Conservation (phyloP, 345 rosid genomes). For the Mangifera indica region DNA sequence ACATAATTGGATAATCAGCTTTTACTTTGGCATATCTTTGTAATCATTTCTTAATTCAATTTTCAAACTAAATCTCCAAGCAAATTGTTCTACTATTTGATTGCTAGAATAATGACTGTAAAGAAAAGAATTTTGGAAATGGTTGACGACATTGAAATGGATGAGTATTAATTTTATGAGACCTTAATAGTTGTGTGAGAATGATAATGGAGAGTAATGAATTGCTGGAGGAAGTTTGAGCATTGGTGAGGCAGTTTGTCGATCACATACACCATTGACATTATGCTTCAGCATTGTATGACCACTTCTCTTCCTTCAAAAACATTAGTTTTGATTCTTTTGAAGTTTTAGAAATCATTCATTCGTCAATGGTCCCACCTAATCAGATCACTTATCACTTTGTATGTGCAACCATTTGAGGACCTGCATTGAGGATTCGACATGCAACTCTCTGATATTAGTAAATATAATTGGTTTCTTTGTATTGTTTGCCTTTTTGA, state of each 20-base stretch:
- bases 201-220: constrained; percentile 3
- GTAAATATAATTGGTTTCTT: too few species aligned
- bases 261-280: neutral
- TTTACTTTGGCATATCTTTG: neutral
- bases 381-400: neutral
- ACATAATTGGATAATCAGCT: neutral
- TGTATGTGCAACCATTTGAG: neutral
- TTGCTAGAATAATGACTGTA: neutral
- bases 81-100: neutral
- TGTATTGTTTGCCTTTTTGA: too few species aligned
- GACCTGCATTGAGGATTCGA: too few species aligned
- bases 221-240: neutral
- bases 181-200: neutral
- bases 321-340: neutral
- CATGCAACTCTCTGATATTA: too few species aligned
- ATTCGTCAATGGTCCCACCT: neutral
- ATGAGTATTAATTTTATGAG: neutral
- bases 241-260: neutral
- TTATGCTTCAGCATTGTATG: neutral
- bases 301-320: neutral
- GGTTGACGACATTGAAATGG: neutral
- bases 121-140: neutral
- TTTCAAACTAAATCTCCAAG: neutral
- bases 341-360: neutral
- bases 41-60: neutral